These are phyloP conservation scores for Colletotrichum salicis DNA, from an alignment of 2,329 filamentous ascomycete genomes.

Conservation along the genomic window DNA sequence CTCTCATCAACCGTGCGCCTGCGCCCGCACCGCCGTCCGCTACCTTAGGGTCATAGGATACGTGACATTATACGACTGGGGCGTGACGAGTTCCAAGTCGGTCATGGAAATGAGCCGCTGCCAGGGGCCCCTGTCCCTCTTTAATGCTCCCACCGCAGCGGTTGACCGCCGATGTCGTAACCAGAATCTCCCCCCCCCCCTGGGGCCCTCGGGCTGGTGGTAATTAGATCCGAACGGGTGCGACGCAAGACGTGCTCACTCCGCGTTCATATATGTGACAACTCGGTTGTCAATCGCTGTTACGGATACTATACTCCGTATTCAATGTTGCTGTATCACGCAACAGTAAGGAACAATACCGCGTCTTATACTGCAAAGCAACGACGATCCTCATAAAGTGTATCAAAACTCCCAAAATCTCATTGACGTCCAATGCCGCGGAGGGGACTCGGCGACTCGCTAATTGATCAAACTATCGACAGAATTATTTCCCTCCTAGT, in stretches of 20 bases:
- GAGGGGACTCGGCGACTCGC: background rate
- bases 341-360: too few species aligned
- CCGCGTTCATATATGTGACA: background rate
- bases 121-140: slow-evolving; percentile 22
- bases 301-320: too few species aligned
- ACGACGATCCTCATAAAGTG: background rate
- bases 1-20: slow-evolving; percentile 3
- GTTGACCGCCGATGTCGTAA: background rate
- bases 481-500: background rate
- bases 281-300: too few species aligned
- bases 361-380: background rate
- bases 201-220: background rate
- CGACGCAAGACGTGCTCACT: background rate
- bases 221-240: background rate
- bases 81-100: background rate
- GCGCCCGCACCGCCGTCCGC: background rate
- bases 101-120: slow-evolving; percentile 28
- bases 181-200: too few species aligned
- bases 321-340: background rate
- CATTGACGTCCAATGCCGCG: background rate
- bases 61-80: background rate
- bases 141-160: slow-evolving; percentile 1
- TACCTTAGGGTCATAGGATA: background rate
- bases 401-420: background rate
- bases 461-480: slow-evolving; percentile 22